Evolutionary conservation across 805 yeast genomes (phyloP).

Genomic region (Kluyveromyces wickerhamii): DNA sequence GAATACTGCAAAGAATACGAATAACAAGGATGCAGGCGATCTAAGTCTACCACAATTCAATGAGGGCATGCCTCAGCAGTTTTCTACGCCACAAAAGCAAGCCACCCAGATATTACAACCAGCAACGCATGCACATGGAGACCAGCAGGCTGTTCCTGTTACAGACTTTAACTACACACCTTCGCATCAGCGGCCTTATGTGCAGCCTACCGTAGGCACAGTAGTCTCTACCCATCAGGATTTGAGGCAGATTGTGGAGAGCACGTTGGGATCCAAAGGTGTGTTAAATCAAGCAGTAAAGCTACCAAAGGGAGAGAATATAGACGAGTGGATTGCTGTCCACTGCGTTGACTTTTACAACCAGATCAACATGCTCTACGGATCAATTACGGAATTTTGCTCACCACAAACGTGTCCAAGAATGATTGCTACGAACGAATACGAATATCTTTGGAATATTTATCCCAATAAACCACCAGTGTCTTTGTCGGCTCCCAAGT

Average conservation of each 20-base stretch:
- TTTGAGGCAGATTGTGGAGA: slow-evolving; percentile 83
- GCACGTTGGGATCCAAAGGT: slow-evolving; percentile 88
- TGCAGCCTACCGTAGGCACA: slow-evolving; percentile 28
- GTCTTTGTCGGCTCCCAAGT: slow-evolving; percentile 88
- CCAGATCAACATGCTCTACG: slow-evolving; percentile 93
- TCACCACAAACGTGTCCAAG: slow-evolving; percentile 92
- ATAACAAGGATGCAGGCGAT: neutral
- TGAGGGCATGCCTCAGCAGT: slow-evolving; percentile 6
- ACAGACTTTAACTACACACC: slow-evolving; percentile 33
- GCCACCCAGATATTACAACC: slow-evolving; percentile 1
- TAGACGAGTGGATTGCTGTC: slow-evolving; percentile 93
- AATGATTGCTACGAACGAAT: slow-evolving; percentile 96
- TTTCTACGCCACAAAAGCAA: slow-evolving; percentile 15
- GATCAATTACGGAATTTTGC: slow-evolving; percentile 93
- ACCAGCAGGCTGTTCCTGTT: slow-evolving; percentile 10
- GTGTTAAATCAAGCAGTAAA: slow-evolving; percentile 89
- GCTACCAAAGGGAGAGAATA: slow-evolving; percentile 85
- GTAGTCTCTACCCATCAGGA: slow-evolving; percentile 54
- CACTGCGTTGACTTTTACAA: slow-evolving; percentile 97
- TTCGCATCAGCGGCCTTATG: slow-evolving; percentile 29
- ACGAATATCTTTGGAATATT: slow-evolving; percentile 96
- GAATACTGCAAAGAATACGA: slow-evolving; percentile 18
- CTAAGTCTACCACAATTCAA: slow-evolving; percentile 3
- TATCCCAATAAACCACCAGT: slow-evolving; percentile 62
- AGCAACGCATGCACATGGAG: neutral